Evolutionary conservation across 345 rosid species (phyloP).

Genomic region (Ceriops zippeliana): DNA sequence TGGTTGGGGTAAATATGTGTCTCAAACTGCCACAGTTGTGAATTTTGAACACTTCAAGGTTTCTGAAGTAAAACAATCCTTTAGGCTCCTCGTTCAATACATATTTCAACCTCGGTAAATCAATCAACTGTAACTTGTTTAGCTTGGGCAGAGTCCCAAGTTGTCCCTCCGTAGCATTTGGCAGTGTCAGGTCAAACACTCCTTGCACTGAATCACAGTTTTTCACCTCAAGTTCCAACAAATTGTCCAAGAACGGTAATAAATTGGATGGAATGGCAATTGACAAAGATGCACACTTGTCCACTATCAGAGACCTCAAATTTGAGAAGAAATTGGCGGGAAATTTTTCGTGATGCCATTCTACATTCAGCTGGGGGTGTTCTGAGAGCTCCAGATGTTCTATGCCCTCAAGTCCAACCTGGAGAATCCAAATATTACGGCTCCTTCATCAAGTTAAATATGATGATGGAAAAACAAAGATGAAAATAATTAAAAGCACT

Average conservation of each 20-base stretch:
- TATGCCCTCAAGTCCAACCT: conserved; percentile 3
- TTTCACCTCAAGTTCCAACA: conserved; percentile 5
- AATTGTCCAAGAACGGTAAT: background rate
- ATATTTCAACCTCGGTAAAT: conserved; percentile 3
- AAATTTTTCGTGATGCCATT: conserved; percentile 3
- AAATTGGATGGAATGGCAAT: conserved; percentile 8
- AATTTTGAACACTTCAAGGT: background rate
- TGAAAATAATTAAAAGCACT: background rate
- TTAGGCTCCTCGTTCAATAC: background rate
- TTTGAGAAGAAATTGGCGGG: background rate
- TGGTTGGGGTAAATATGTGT: conserved; percentile 6
- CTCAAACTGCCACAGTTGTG: conserved; percentile 10
- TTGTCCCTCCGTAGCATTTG: background rate
- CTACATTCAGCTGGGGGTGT: background rate
- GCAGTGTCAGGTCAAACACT: background rate
- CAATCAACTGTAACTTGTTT: background rate
- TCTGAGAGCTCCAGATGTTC: conserved; percentile 5
- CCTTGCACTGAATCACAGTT: conserved; percentile 4
- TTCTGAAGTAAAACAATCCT: background rate
- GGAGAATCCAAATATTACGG: background rate
- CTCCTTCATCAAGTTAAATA: too few species aligned
- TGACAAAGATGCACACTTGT: background rate
- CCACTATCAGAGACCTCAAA: conserved; percentile 1
- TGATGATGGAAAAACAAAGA: too few species aligned
- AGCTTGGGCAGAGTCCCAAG: background rate